Conservation (phyloP, 2,329 filamentous ascomycete genomes). For the Rhytidhysteron rufulum region DNA sequence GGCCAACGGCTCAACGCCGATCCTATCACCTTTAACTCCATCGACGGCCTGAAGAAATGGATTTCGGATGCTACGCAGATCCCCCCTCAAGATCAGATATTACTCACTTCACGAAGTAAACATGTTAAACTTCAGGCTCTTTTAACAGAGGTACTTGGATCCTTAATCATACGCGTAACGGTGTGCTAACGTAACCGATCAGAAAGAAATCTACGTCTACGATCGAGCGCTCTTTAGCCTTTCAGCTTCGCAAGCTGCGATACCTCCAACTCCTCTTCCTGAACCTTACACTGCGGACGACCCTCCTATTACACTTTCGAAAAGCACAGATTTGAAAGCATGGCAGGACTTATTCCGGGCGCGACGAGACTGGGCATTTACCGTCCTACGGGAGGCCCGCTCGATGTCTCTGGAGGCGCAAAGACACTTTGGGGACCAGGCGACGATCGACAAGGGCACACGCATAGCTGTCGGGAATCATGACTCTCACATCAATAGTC, state of each 20-base stretch:
- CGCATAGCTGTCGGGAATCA: conserved; percentile 84
- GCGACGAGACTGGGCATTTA: conserved; percentile 74
- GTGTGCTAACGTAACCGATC: conserved; percentile 2
- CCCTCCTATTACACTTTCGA: conserved; percentile 75
- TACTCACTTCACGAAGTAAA: conserved; percentile 80
- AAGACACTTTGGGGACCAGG: conserved; percentile 67
- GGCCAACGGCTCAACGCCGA: conserved; percentile 82
- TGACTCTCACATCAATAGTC: conserved; percentile 66
- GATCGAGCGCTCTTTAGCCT: conserved; percentile 59
- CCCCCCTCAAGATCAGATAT: conserved; percentile 72
- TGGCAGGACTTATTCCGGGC: conserved; percentile 86
- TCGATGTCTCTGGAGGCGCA: conserved; percentile 60
- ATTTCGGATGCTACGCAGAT: conserved; percentile 73
- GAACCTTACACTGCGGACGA: conserved; percentile 57
- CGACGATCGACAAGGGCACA: conserved; percentile 73
- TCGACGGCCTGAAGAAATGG: conserved; percentile 83
- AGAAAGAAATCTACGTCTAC: conserved; percentile 91
- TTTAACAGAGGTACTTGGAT: conserved; percentile 72
- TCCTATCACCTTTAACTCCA: conserved; percentile 67
- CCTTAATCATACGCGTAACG: conserved; percentile 6
- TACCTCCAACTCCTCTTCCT: conserved; percentile 53
- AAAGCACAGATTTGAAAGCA: conserved; percentile 75
- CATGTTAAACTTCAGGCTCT: conserved; percentile 78
- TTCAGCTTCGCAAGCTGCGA: conserved; percentile 48
- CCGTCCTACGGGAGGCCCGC: conserved; percentile 65